Base-by-base conservation (phyloP, 768 basidiomycete genomes). In the Lepiota subincarnata region DNA sequence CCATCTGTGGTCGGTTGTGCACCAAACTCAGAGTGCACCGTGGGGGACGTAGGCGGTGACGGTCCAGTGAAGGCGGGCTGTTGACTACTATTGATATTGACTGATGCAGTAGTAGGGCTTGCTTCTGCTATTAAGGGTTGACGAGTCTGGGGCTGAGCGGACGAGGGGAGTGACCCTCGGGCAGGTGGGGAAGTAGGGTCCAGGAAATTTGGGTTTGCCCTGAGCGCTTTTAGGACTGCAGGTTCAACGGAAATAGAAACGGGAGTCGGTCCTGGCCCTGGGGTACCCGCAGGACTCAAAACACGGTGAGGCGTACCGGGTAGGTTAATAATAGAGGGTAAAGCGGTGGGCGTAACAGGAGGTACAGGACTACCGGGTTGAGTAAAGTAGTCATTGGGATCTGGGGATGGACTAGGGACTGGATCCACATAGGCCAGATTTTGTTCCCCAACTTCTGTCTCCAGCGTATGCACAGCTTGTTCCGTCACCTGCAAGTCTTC, bases 231-330 rank as follows among this genome's bases (percentile, higher is more conserved):
- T 48, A 70, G 42, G 4, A 65, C 43, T 16, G 60, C 56, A 5
- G 56, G 46, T n/a, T 66, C 59, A 7, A 66, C 51, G 35, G 65
- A 42, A 14, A 64, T 52, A 26, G 66, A 58, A 8, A 60, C 57
- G 26, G 64, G 63, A 5, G 55, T 53, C 10, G 61, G 53, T 4
- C 58, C 57, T 40, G 59, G 52, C 16, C 55, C 59, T 26, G 67
- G 66, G 14, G 68, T 61, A 1, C 52, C 59, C 12, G 57, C 54
- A 6, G 64, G 58, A 38, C 57, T 63, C 5, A 60, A 43, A 2
- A 60, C 52, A 39, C 46, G 57, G 13, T 61, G 58, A 6, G 63
- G 62, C 12, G 64, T 62, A 22, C 57, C 60, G 12, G 66, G 59
- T n/a, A 62, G 42, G 36, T 55, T 62, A n/a, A 62, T 57, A 11